Conservation (phyloP, 148 eudicot genomes). For the Amaranthus cruentus region DNA sequence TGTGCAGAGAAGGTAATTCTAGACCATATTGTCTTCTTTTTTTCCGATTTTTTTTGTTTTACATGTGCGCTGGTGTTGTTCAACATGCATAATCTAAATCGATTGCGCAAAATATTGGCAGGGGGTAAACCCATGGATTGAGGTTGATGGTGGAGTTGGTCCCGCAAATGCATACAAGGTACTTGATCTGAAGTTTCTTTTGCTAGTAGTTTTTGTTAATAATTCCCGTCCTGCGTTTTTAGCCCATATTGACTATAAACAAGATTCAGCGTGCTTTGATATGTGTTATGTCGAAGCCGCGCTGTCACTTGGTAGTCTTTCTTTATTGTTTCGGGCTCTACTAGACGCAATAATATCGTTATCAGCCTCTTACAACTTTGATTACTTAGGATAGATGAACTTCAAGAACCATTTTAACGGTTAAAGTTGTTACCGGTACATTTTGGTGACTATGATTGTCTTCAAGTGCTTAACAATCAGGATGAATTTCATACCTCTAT, state of each 20-base stretch:
- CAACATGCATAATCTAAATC: neutral
- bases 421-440: neutral
- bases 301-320: too few relatives aligned
- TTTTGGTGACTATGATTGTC: neutral
- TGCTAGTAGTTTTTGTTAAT: too few relatives aligned
- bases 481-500: too few relatives aligned
- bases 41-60: neutral
- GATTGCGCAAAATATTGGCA: slow-evolving; percentile 29
- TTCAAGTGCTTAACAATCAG: too few relatives aligned
- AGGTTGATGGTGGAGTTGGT: slow-evolving; percentile 97
- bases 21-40: neutral
- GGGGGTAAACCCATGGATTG: slow-evolving; percentile 99
- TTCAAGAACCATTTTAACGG: neutral
- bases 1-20: slow-evolving; percentile 78
- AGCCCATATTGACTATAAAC: neutral
- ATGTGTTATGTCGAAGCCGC: too few relatives aligned
- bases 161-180: slow-evolving; percentile 99
- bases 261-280: neutral
- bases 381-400: neutral
- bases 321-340: too few relatives aligned
- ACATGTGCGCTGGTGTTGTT: neutral
- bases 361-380: too few relatives aligned
- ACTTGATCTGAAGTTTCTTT: neutral
- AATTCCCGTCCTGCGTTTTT: too few relatives aligned
- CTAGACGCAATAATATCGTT: too few relatives aligned